Evolutionary conservation across 139 green algal genomes (phyloP), one percentile per base, ranked within the genome.

Genomic region (Closterium sp.): DNA sequence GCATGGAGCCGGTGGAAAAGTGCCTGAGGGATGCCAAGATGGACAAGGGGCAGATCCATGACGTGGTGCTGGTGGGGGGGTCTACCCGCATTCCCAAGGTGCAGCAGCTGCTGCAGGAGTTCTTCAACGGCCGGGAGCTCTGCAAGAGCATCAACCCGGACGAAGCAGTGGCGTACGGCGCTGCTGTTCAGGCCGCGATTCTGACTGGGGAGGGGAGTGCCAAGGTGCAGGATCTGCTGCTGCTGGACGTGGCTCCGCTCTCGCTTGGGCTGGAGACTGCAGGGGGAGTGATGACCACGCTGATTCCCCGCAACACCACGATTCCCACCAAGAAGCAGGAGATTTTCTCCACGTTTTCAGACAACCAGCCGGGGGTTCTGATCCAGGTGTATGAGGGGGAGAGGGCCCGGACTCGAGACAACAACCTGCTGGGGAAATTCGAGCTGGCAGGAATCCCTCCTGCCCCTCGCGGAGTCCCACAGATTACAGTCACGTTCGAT

Each of bases 131-230:
- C 89, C 98, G 97, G 96, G 94, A 97, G 88, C 97, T 98, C 91
- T 99, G 99, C 95, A 96, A 98, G 89, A 97, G 95, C 2, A 97
- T 99, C 0, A 99, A 99, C 96, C 98, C 98, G 32, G 98, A 99
- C 91, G 98, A 99, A 96, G 98, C 99, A 34, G 98, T 99, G 36
- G 98, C 98, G 0, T 96, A 99, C 34, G 98, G 98, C 32, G 98
- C 98, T 0, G 98, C 98, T 25, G 97, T 99, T 87, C 38, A 66
- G 95, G 97, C 96, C 36, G 95, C 97, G 55, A 96, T 97, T 84
- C 93, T 97, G n/a, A 93, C 95, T n/a, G 96, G 96, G 84, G 92
- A 96, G 91, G 93, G 94, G 38, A 91, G 90, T 2, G 96, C 99
- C 64, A 92, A 99, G 89, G 96, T 66, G 2, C 3, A 66, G 19